Evolutionary conservation across 768 basidiomycete genomes (phyloP).

Genomic region (Tubosaeta sp.): DNA sequence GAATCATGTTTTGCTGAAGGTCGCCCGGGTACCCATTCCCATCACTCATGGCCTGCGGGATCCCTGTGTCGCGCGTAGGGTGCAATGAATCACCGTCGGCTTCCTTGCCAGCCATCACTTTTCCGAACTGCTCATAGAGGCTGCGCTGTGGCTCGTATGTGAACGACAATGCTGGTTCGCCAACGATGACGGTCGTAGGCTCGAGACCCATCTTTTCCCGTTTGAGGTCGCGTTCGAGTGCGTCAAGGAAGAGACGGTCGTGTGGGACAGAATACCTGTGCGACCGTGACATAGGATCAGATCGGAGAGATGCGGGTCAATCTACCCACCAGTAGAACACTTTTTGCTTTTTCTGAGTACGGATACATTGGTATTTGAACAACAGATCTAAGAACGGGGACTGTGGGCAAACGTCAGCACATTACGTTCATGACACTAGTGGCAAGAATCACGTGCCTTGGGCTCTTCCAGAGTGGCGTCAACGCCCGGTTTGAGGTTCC

Average conservation of each 20-base stretch:
- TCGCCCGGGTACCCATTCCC: conserved; percentile 14
- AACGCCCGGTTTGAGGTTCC: conserved; percentile 90
- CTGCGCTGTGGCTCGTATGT: conserved; percentile 81
- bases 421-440: neutral
- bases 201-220: conserved; percentile 89
- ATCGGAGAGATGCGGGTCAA: neutral
- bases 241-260: conserved; percentile 94
- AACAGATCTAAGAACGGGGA: conserved; percentile 89
- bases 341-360: conserved; percentile 98
- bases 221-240: conserved; percentile 93
- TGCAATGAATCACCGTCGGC: conserved; percentile 33
- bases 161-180: conserved; percentile 88
- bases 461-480: conserved; percentile 94
- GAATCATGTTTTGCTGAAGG: conserved; percentile 17
- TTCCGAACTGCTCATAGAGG: conserved; percentile 85
- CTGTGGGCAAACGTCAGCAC: conserved; percentile 35
- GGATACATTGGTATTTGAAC: conserved; percentile 95
- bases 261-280: conserved; percentile 94
- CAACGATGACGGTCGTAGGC: conserved; percentile 68
- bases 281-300: neutral
- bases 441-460: conserved; percentile 54
- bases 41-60: conserved; percentile 8
- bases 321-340: conserved; percentile 90
- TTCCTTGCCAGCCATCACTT: conserved; percentile 33
- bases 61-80: conserved; percentile 25